Evolutionary conservation across 768 basidiomycete genomes (phyloP), one percentile per base, ranked within the genome.

Genomic region (Lactarius psammicola): DNA sequence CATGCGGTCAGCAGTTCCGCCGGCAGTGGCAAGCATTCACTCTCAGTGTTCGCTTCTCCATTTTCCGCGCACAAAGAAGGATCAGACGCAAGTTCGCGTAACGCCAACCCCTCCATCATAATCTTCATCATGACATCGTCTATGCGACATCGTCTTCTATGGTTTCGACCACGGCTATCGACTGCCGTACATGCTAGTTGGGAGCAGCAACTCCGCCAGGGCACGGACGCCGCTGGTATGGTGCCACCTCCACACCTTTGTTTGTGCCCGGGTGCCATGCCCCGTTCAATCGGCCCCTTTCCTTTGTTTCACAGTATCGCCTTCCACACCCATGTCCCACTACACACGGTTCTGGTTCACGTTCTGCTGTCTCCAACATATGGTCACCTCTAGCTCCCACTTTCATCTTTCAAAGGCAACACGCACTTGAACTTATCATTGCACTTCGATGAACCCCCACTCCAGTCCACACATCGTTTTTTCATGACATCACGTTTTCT

Each of bases 11-110:
- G 72, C 76, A 75, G 56, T 74, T 88, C 51, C 77, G 78, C 63
- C 77, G 83, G 10, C 83, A 86, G 64, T 88, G 87, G 87, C 84
- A 86, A 70, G 85, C 86, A 10, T 67, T 87, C 33, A 73, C 79
- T 0, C 80, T 88, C 26, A 75, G 84, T 64, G 69, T 87, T 34
- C 79, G 85, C 51, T 87, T 88, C 70, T 76, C 79, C 63, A 75
- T 88, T 51, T 88, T 87, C 74, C 77, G 86, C 60, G 81, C 79
- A 23, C 80, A 81, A 66, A 79, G 80, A 54, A 68, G 75, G 65
- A 71, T 78, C 26, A 68, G 68, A 58, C 74, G 76, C 53, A 71
- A 70, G 28, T 58, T 71, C 26, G 67, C 70, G 18, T 71, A 44
- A 60, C 42, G 1, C 23, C 20, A 8, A 54, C 40, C 3, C 30